Percentiles rank a stretch among this genome's conserved stretches.
Evolutionary conservation across 352 stramenopile species (phyloP).

Genomic region (Nannochloropsis limnetica): DNA sequence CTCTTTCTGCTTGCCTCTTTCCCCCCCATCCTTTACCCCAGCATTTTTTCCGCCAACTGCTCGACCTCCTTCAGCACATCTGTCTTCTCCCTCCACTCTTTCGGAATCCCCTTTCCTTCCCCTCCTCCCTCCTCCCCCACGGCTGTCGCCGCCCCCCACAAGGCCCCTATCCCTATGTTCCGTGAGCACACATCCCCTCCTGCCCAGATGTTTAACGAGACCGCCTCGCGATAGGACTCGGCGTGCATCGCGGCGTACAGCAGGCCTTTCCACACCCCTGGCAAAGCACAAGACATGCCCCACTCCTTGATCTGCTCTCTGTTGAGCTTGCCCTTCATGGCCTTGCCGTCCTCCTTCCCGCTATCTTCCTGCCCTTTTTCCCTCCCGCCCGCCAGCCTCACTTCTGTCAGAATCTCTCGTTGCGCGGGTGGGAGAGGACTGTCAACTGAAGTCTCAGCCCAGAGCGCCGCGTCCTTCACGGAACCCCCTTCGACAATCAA

Average conservation of each 20-base stretch:
- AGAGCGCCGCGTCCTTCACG: neutral
- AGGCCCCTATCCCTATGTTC: conserved; percentile 29
- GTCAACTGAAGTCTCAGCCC: neutral
- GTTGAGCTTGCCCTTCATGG: neutral
- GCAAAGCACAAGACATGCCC: neutral
- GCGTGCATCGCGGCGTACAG: neutral
- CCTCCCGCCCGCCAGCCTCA: neutral
- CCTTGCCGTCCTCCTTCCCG: neutral
- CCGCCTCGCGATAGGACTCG: neutral
- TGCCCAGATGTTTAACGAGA: neutral
- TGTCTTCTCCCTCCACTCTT: conserved; percentile 2
- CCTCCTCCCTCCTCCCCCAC: neutral
- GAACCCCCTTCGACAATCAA: neutral
- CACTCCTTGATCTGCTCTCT: neutral
- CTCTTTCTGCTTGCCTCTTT: too few species aligned
- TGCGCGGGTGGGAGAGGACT: neutral
- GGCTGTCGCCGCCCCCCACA: neutral
- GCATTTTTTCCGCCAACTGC: conserved; percentile 1
- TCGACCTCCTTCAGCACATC: neutral
- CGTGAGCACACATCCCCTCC: neutral
- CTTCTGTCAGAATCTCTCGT: neutral
- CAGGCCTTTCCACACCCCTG: neutral
- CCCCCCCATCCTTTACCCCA: neutral
- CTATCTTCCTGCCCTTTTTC: neutral
- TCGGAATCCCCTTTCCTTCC: neutral